Percentiles rank a stretch among this genome's conserved stretches.
These are phyloP conservation scores for Corymbia maculata DNA, from an alignment of 345 rosid genomes.

Conservation along the genomic window DNA sequence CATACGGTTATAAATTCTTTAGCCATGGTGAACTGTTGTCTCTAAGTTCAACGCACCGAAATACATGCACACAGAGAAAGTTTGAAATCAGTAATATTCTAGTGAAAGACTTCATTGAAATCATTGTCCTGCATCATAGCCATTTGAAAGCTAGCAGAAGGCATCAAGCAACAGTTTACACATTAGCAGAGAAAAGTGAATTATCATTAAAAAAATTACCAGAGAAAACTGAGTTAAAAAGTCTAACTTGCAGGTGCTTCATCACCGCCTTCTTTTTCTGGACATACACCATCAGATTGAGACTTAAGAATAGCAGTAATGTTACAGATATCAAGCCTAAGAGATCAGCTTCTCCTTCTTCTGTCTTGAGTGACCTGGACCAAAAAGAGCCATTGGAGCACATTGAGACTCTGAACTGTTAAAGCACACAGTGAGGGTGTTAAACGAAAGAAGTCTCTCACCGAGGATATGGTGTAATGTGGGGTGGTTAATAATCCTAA, in stretches of 20 bases:
- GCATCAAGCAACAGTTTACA: not conserved
- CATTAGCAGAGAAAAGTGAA: not conserved
- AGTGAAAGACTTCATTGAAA: not conserved
- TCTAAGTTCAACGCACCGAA: not conserved
- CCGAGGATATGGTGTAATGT: not conserved
- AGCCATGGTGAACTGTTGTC: not conserved
- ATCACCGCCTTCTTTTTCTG: not conserved
- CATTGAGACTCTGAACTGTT: not conserved
- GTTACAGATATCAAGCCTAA: not conserved
- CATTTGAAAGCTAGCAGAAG: not conserved
- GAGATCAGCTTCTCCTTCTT: not conserved
- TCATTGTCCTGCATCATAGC: not conserved
- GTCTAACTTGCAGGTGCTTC: not conserved
- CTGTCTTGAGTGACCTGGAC: not conserved
- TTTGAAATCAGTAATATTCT: not conserved
- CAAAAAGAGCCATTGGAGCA: not conserved
- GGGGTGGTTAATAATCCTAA: not conserved
- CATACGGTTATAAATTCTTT: not conserved
- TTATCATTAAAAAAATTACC: not conserved
- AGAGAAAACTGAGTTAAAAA: not conserved
- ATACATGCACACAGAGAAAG: not conserved
- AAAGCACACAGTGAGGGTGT: not conserved
- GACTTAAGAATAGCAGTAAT: not conserved
- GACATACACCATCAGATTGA: not conserved
- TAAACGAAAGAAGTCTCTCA: not conserved